Percentiles rank a stretch among this genome's conserved stretches.
Conservation (phyloP, 2,329 filamentous ascomycete species). For the Cytospora piceae region DNA sequence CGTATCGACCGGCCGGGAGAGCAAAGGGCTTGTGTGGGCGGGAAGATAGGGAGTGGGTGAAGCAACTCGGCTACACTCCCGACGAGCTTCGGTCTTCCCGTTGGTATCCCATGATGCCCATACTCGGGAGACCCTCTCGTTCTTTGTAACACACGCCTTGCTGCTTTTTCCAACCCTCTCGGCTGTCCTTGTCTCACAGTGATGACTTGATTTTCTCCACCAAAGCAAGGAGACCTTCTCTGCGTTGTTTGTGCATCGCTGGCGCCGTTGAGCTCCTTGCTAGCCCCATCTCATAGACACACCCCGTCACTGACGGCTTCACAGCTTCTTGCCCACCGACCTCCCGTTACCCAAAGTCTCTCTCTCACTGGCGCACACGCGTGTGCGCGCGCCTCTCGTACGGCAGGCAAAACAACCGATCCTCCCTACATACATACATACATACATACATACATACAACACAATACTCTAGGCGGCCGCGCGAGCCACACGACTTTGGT, state of each 20-base stretch:
- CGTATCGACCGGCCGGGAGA: neutral
- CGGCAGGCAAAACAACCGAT: conserved; percentile 15
- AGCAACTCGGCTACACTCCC: conserved; percentile 18
- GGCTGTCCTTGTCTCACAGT: conserved; percentile 8
- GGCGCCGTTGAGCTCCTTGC: conserved; percentile 15
- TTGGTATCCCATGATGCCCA: conserved; percentile 9
- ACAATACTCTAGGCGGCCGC: neutral
- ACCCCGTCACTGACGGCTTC: conserved; percentile 16
- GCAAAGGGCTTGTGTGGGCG: conserved; percentile 12
- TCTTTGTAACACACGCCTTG: neutral
- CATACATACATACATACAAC: neutral
- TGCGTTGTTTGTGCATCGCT: conserved; percentile 27
- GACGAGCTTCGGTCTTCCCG: conserved; percentile 27
- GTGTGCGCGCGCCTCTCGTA: neutral
- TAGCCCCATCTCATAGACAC: conserved; percentile 17
- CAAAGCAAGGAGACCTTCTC: conserved; percentile 1
- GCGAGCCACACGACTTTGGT: conserved; percentile 1
- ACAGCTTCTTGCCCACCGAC: neutral
- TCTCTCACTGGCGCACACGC: neutral
- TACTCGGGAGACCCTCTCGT: neutral
- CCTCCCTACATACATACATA: neutral
- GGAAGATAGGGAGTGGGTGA: neutral
- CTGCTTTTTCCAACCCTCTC: conserved; percentile 9
- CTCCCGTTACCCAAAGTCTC: neutral
- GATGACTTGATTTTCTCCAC: conserved; percentile 12